Evolutionary conservation across 441 rosid genomes (phyloP), one percentile per base, ranked within the genome.

Genomic region (Kokia cookei): DNA sequence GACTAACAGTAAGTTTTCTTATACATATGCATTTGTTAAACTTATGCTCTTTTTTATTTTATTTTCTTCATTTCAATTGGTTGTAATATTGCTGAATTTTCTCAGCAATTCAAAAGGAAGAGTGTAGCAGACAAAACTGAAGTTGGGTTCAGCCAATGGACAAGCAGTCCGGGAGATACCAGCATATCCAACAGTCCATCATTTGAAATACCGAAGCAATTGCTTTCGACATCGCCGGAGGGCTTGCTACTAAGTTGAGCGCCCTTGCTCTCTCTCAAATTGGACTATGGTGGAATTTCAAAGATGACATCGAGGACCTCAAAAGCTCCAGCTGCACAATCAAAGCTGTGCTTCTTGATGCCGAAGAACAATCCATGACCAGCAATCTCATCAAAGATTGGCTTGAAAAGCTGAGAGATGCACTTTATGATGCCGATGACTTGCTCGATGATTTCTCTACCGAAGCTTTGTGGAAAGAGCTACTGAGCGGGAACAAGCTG

Each of bases 31-130:
- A 47, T 45, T 65, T 65, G 70, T 43, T 42, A 64, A n/a, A 64
- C 51, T 19, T 42, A 40, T 17, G 50, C n/a, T 22, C 4, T 65
- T 19, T 27, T 22, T 22, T 11, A 15, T 24, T 22, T 45, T 7
- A 5, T 5, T n/a, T 6, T n/a, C 10, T 7, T n/a, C 7, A 43
- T 5, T 43, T 43, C 32, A 11, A 12, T 5, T 43, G 35, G 54
- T 12, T 22, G 10, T 22, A 37, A 9, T 26, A 9, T 10, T 71
- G 53, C 51, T 55, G 64, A 24, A 59, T 73, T 71, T 55, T 77
- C 43, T 77, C 85, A 91, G 94, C 82, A 76, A 29, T 73, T 89
- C 58, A 93, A 91, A 80, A 81, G 91, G 71, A 90, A 88, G 87
- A 69, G 76, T 76, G 85, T 85, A 59, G 37, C 62, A 50, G 83